Evolutionary conservation across 2,329 filamentous ascomycete genomes (phyloP), one percentile per base, ranked within the genome.

Genomic region (Talaromyces funiculosus): DNA sequence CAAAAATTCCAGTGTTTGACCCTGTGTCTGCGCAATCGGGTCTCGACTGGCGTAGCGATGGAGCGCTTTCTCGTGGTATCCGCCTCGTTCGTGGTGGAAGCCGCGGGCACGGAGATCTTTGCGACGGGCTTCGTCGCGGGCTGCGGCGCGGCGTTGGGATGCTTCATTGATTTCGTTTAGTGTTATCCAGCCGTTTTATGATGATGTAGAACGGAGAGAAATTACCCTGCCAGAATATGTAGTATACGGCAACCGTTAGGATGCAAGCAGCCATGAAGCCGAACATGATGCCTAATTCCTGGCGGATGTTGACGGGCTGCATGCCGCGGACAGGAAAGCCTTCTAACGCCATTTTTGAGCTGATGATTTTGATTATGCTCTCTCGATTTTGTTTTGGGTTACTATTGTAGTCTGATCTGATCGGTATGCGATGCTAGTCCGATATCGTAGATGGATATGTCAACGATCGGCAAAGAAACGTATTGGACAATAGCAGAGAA

Each of bases 241-340:
- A 67, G 53, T 77, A 77, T 3, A 70, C 59, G 0, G 47, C 70
- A 61, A 76, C 72, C 5, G 69, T 72, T 9, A 74, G 61, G 37
- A 72, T 53, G 53, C 67, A 73, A 4, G 70, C 68, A 22, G 57
- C 66, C 1, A 76, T 65, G 57, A 77, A 77, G 18, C 67, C 75
- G 62, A 76, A 74, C 64, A 76, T 71, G 31, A 76, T 69, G 26
- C 74, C 74, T 20, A 77, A 64, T 64, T 77, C 75, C 33, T 69
- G 69, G 20, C 62, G 65, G 10, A 76, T 66, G 5, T 72, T 71
- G 45, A 59, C 1, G 24, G 45, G 20, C n/a, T 26, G 38, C 20
- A n/a, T 2, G 31, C 57, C 45, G 26, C 53, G 33, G n/a, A 54
- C 0, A 3, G 51, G 33, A 2, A 12, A 37, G 33, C 35, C 33